Evolutionary conservation across 768 basidiomycete species (phyloP), one percentile per base, ranked within the genome.

Genomic region (Termitomyces sp.): DNA sequence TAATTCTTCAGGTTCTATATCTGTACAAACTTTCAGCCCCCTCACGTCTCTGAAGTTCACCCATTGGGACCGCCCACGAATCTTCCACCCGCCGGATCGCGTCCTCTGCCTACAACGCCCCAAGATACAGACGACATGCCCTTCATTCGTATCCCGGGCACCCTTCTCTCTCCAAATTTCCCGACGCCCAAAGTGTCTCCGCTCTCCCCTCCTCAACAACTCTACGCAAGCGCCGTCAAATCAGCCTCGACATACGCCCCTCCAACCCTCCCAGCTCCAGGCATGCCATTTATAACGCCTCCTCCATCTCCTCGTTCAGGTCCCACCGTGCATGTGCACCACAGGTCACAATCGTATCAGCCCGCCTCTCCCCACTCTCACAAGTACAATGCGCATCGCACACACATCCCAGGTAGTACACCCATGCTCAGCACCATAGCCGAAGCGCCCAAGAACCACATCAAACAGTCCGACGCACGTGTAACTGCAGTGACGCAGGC

Each of bases 1-100:
- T 8, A 6, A 56, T 34, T 34, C 20, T n/a, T 9, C 37, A 68
- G 67, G 67, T 66, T 65, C 46, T 68, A 68, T 36, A 50, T 66
- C 37, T 65, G 59, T 50, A 66, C 59, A 25, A 55, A 58, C 37
- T 25, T 43, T 12, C 45, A 32, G 29, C 65, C 65, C 29, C 65
- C 63, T 48, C 61, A 56, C 6, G 50, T 65, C 37, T 60, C 67
- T 8, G 42, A 60, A 17, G 46, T 31, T 7, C 67, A 68, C 42
- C 67, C 67, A 12, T 60, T 66, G 29, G 67, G 65, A 34, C 61
- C 61, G 9, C 55, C 32, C 31, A 57, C 50, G 29, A 32, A 32
- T 10, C 47, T 46, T 43, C 34, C 43, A 8, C 32, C 34, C 25
- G 25, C 34, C 10, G 56, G 20, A 45, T 15, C 25, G 15, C 12